phyloP scores from a whole-genome alignment of 208 protist species.

The Acanthamoeba polyphaga region DNA sequence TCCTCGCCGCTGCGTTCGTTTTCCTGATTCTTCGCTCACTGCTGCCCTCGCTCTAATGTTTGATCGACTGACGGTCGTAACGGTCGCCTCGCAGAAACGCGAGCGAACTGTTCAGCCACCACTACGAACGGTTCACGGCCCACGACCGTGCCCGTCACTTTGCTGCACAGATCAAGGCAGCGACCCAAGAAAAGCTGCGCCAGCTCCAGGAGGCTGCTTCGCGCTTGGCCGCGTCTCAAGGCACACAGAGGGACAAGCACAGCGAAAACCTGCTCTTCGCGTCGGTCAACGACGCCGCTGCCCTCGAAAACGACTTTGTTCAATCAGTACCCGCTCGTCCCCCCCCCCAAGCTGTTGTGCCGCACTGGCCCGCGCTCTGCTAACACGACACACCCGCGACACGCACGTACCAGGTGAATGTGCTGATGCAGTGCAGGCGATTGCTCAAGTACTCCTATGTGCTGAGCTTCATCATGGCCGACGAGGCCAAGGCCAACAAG shows the following conservation, averaged over 20 bases:
- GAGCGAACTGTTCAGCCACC: neutral
- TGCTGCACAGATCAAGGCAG: slow-evolving; percentile 16
- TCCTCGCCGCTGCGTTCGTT: neutral
- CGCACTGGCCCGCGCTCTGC: too few species aligned
- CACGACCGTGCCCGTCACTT: slow-evolving; percentile 9
- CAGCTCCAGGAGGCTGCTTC: slow-evolving; percentile 18
- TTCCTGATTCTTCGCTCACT: too few species aligned
- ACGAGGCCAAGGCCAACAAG: neutral
- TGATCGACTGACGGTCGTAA: too few species aligned
- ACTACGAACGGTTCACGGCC: slow-evolving; percentile 7
- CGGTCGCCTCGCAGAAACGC: neutral
- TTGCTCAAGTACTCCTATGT: slow-evolving; percentile 68
- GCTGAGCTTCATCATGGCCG: neutral
- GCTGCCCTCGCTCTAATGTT: too few species aligned
- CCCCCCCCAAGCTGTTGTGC: too few species aligned
- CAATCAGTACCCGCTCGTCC: neutral
- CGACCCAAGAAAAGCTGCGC: slow-evolving; percentile 5
- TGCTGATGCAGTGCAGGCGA: slow-evolving; percentile 40
- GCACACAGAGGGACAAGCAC: neutral
- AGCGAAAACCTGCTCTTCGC: neutral
- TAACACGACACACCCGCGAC: too few species aligned
- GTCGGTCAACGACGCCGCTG: slow-evolving; percentile 25
- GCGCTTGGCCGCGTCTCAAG: neutral
- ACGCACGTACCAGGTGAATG: neutral
- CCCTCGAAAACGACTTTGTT: neutral